A percentile compares a stretch with the other conserved stretches of the same genome.
These are phyloP conservation scores for Setaria italica DNA, from an alignment of 202 grass and related monocot species.

Conservation along the genomic window DNA sequence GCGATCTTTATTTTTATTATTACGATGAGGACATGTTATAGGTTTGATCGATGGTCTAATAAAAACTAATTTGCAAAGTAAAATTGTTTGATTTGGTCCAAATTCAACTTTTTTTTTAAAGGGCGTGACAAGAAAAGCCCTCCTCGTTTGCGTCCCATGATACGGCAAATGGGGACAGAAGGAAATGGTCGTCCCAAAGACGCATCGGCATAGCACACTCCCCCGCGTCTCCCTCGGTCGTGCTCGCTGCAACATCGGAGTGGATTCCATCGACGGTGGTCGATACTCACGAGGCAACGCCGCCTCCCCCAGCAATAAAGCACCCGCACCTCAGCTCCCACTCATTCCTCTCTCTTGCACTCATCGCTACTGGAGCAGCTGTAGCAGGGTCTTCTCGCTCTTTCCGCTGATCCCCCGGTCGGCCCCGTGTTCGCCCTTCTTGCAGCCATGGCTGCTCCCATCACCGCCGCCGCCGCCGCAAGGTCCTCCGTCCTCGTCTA, in stretches of 20 bases:
- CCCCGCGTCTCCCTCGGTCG: neutral
- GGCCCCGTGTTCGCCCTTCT: neutral
- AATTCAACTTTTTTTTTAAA: neutral
- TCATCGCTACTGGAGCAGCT: neutral
- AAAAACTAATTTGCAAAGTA: neutral
- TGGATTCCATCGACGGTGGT: conserved; percentile 31
- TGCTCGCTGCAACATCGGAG: neutral
- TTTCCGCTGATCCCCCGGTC: neutral
- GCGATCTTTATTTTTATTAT: neutral
- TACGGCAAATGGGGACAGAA: neutral
- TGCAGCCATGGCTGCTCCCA: conserved; percentile 30
- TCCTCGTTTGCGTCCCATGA: conserved; percentile 13
- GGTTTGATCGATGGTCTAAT: neutral
- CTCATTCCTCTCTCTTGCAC: neutral
- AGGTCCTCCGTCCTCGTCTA: conserved; percentile 22
- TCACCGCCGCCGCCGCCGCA: conserved; percentile 13
- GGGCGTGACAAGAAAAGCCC: neutral
- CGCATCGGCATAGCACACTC: neutral
- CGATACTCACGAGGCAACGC: conserved; percentile 27
- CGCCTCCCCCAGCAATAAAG: conserved; percentile 30
- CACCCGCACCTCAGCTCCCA: conserved; percentile 1
- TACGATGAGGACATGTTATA: neutral
- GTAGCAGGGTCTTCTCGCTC: neutral
- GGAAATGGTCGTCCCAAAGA: conserved; percentile 23
- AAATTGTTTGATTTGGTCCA: neutral